phyloP scores from a whole-genome alignment of 2,329 filamentous ascomycete genomes.

The Fusarium paranaense region DNA sequence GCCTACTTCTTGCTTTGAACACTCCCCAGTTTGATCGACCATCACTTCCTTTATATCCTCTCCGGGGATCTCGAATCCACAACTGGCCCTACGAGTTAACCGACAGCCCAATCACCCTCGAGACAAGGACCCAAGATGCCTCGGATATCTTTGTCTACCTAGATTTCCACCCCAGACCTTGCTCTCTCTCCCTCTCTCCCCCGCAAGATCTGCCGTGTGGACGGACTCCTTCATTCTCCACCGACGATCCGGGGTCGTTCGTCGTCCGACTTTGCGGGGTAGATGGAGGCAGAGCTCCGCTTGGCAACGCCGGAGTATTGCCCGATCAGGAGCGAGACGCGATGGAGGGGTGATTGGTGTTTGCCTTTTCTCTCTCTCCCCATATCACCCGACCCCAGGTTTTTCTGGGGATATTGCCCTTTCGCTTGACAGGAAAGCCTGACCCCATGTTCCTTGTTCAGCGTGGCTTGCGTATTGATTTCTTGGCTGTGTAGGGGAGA shows the following conservation, averaged over 20 bases:
- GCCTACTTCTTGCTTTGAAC: neutral
- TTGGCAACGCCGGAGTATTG: slow-evolving; percentile 39
- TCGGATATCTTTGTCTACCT: slow-evolving; percentile 31
- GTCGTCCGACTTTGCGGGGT: slow-evolving; percentile 43
- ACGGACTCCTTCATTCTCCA: slow-evolving; percentile 8
- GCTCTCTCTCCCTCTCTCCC: slow-evolving; percentile 4
- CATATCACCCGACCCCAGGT: neutral
- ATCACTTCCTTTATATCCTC: neutral
- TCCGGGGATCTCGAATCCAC: neutral
- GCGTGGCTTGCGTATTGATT: slow-evolving; percentile 1
- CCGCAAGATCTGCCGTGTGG: slow-evolving; percentile 41
- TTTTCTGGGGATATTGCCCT: neutral
- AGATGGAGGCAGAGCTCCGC: slow-evolving; percentile 13
- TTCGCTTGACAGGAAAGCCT: neutral
- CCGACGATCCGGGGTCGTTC: slow-evolving; percentile 24
- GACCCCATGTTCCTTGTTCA: neutral
- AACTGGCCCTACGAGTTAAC: neutral
- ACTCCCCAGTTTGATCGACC: slow-evolving; percentile 1
- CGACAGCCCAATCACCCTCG: slow-evolving; percentile 35
- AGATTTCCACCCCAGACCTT: neutral
- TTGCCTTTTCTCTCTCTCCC: neutral
- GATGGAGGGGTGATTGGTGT: slow-evolving; percentile 28
- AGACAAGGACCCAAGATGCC: slow-evolving; percentile 27
- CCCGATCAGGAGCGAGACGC: slow-evolving; percentile 39
- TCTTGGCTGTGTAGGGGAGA: neutral